Percentiles rank a stretch among this genome's conserved stretches.
phyloP scores from a whole-genome alignment of 768 basidiomycete species.

The Mycena epipterygia region DNA sequence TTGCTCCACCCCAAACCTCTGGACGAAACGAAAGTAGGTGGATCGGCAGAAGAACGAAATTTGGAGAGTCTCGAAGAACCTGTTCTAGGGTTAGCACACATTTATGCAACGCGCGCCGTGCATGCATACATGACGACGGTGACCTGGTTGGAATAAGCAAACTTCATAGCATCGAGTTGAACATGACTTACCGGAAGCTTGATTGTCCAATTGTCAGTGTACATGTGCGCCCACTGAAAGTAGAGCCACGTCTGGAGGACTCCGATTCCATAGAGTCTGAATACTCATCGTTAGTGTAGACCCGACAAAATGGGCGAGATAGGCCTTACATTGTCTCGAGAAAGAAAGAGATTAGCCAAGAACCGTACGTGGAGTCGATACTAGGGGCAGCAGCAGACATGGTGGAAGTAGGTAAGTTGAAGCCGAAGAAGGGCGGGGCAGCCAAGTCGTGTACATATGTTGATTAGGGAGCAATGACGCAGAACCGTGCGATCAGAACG shows the following conservation, averaged over 20 bases:
- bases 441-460: too few relatives aligned
- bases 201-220: background rate
- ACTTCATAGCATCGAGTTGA: too few relatives aligned
- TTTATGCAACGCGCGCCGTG: background rate
- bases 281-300: too few relatives aligned
- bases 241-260: background rate
- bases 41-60: constrained; percentile 8
- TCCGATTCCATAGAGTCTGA: background rate
- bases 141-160: background rate
- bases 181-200: background rate
- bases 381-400: background rate
- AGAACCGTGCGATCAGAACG: too few relatives aligned
- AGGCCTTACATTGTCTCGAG: too few relatives aligned
- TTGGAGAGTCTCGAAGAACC: constrained; percentile 23
- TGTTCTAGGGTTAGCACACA: background rate
- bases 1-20: background rate
- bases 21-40: constrained; percentile 13
- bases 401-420: background rate
- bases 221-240: background rate
- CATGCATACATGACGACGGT: background rate
- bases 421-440: too few relatives aligned
- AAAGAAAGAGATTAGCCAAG: background rate
- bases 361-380: background rate
- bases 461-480: too few relatives aligned
- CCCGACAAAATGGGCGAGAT: too few relatives aligned